A percentile compares a stretch with the other conserved stretches of the same genome.
phyloP scores from a whole-genome alignment of 805 yeast genomes.

The Candida manassasensis region DNA sequence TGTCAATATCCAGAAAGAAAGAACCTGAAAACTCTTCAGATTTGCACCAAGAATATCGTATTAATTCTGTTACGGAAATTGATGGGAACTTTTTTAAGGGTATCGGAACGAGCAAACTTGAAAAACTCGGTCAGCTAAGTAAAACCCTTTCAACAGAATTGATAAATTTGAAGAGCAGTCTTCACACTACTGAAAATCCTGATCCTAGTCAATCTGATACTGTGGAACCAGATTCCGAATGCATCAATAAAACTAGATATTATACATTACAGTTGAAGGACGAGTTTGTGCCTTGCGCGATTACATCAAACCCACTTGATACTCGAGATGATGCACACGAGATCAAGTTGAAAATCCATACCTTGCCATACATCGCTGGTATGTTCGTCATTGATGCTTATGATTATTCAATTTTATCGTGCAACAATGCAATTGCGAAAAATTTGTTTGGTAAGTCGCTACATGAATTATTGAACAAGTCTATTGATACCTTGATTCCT shows the following conservation, averaged over 20 bases:
- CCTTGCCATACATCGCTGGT: constrained; percentile 85
- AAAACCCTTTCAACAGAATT: not conserved
- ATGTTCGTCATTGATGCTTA: constrained; percentile 62
- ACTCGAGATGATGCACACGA: constrained; percentile 36
- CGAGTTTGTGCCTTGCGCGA: constrained; percentile 66
- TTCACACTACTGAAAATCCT: no score
- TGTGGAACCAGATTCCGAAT: constrained; percentile 22
- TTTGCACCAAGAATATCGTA: no score
- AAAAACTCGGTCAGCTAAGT: not conserved
- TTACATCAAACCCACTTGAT: constrained; percentile 56
- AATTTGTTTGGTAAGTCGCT: constrained; percentile 71
- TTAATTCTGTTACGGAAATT: constrained; percentile 25
- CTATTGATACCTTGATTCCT: constrained; percentile 60
- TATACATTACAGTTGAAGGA: constrained; percentile 49
- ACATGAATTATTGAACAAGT: constrained; percentile 32
- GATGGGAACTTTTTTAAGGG: constrained; percentile 24
- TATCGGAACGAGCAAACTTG: not conserved
- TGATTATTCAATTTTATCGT: constrained; percentile 54
- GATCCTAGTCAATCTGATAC: no score
- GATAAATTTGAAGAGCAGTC: no score
- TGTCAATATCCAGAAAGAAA: constrained; percentile 32
- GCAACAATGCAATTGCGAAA: constrained; percentile 72
- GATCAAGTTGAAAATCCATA: constrained; percentile 61
- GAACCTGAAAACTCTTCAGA: constrained; percentile 3
- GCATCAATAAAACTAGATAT: constrained; percentile 56